Evolutionary conservation across 306 rosid species (phyloP), one percentile per base, ranked within the genome.

Genomic region (Sechiopsis laciniata): DNA sequence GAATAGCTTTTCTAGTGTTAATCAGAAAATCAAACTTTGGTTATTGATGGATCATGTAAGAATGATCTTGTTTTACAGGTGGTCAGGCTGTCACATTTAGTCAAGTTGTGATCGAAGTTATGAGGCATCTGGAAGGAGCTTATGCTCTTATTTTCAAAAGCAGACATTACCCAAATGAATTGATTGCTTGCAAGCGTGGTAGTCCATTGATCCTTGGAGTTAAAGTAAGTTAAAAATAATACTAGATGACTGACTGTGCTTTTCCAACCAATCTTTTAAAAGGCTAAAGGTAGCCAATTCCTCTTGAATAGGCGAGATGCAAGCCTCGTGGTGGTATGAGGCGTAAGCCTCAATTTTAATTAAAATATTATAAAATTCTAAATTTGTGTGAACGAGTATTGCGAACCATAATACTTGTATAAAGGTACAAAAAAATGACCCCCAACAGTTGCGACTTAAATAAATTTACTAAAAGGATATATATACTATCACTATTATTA

Each of bases 121-220:
- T 90, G 99, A 87, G 99, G 85, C 99, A 94, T 83, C 97, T 94
- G 74, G 99, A 94, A 79, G 99, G 99, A 81, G 99, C 99, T 67
- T 94, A 94, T 86, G 99, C 99, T 48, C 92, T 94, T 75, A 90
- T 94, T 69, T 94, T 94, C 81, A 94, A 94, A 88, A 94, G 97
- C 80, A 75, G 57, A 70, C 96, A 90, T 72, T 94, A 94, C 82
- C 99, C 96, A 24, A 91, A 91, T 82, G 99, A 94, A 80, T 81
- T 94, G 88, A 85, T 94, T 87, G 99, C 99, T 62, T 94, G 99
- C 87, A 94, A 94, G 84, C 97, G 95, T 12, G 99, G 99, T 67
- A 94, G 99, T 80, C 99, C 99, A 1, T 85, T 91, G 85, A 81
- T 94, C 75, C 86, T 94, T 20, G 99, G 97, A 76, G 97, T 94